Evolutionary conservation across 192 early-diverging fungal species (phyloP), one percentile per base, ranked within the genome.

Genomic region (Powellomyces hirtus): DNA sequence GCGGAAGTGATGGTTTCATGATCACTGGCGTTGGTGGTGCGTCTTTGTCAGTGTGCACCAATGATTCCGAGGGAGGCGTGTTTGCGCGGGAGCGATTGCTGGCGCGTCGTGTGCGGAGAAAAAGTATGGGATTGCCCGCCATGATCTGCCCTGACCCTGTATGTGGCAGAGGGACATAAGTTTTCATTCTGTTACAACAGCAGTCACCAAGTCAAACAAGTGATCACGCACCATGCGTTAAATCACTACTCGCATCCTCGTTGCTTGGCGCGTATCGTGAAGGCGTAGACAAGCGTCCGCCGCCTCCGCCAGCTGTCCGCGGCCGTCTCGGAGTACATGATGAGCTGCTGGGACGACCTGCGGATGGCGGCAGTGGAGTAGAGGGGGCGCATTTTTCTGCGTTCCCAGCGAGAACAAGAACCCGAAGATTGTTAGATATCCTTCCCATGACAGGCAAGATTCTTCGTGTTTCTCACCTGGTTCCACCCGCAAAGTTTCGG

Each of bases 111-210:
- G 53, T 30, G 24, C 59, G 59, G 31, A 79, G 73, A 46, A 72
- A 79, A 20, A 79, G 67, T 27, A 79, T 53, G 0, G 77, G 77
- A 29, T 79, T 79, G 14, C 77, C 77, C 0, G 70, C 77, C 70
- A 79, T 75, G 4, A 67, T 64, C 24, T 71, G 45, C 33, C 62
- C 77, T 3, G 65, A 52, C 8, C 76, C 75, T 77, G 49, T 3
- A 2, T 49, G n/a, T n/a, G n/a, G n/a, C n/a, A n/a, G 40, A 42
- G 29, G 29, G 22, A 20, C 13, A 22, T 40, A 30, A 38, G 30
- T 29, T n/a, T 24, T 69, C 0, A 49, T 26, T 35, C n/a, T 49
- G 2, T 18, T 24, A 49, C 46, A 49, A 18, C 40, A 14, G 3
- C 26, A 56, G 31, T 7, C 6, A 16, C 27, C 31, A 31, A 4